A percentile compares a stretch with the other conserved stretches of the same genome.
Conservation (phyloP, 2,329 filamentous ascomycete species). For the Diatrype stigma region DNA sequence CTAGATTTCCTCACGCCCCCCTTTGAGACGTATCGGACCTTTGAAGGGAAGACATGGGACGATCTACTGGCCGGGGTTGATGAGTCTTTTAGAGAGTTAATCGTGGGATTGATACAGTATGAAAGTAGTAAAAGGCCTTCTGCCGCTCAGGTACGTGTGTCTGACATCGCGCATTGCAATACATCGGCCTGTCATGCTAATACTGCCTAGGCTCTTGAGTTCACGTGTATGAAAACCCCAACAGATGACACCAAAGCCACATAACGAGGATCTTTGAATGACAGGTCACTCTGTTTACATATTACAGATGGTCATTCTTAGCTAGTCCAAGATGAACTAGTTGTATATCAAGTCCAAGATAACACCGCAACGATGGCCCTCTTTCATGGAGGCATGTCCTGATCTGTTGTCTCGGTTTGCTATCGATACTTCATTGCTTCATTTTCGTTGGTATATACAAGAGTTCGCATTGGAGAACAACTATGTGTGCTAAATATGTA, state of each 20-base stretch:
- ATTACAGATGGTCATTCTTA: neutral
- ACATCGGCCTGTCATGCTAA: constrained; percentile 1
- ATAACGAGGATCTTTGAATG: neutral
- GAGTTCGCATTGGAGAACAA: too few species aligned
- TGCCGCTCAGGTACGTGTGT: constrained; percentile 51
- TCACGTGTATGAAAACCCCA: constrained; percentile 8
- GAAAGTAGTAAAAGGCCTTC: constrained; percentile 64
- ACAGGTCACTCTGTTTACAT: too few species aligned
- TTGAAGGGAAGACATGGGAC: constrained; percentile 64
- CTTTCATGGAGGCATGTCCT: too few species aligned
- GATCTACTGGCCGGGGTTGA: constrained; percentile 62
- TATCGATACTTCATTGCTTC: too few species aligned
- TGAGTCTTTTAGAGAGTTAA: constrained; percentile 57
- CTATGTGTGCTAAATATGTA: too few species aligned
- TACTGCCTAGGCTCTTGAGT: constrained; percentile 10
- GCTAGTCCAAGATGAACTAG: too few species aligned
- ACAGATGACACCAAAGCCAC: neutral
- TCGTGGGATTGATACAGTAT: constrained; percentile 66
- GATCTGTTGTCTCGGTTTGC: too few species aligned
- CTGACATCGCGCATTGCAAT: neutral
- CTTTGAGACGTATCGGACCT: constrained; percentile 84
- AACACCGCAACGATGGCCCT: too few species aligned
- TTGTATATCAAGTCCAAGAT: too few species aligned
- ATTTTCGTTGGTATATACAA: too few species aligned
- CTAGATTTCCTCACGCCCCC: constrained; percentile 64